phyloP scores from a whole-genome alignment of 768 basidiomycete species.

The Calocybe cyanea region DNA sequence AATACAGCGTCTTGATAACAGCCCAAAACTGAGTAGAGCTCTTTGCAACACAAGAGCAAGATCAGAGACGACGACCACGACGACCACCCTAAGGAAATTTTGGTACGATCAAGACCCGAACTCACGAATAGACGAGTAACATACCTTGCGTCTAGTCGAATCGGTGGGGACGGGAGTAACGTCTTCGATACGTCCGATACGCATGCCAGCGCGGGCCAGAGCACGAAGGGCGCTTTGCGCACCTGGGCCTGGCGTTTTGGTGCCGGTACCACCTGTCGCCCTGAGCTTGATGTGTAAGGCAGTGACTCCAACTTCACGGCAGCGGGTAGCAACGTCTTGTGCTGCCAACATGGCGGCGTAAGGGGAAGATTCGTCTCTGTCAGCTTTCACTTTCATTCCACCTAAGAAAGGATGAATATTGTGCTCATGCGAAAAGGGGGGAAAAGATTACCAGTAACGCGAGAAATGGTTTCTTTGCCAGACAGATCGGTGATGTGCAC shows the following conservation, averaged over 20 bases:
- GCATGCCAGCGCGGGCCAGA: slow-evolving; percentile 96
- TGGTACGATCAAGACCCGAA: background rate
- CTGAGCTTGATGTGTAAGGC: slow-evolving; percentile 99
- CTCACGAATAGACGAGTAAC: slow-evolving; percentile 13
- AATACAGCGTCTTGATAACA: slow-evolving; percentile 12
- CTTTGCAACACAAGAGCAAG: slow-evolving; percentile 10
- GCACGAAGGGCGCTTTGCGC: slow-evolving; percentile 98
- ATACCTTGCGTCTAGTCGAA: slow-evolving; percentile 93
- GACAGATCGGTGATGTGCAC: slow-evolving; percentile 99
- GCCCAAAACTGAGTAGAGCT: slow-evolving; percentile 14
- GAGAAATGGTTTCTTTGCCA: slow-evolving; percentile 98
- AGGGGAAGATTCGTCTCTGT: slow-evolving; percentile 98
- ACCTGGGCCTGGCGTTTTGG: slow-evolving; percentile 98
- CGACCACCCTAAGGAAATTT: slow-evolving; percentile 78
- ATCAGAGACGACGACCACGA: slow-evolving; percentile 92
- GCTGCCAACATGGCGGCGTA: slow-evolving; percentile 98
- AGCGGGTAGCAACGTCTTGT: slow-evolving; percentile 93
- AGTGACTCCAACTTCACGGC: slow-evolving; percentile 98
- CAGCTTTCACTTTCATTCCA: slow-evolving; percentile 99
- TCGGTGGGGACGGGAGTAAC: slow-evolving; percentile 98
- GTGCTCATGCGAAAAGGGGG: background rate
- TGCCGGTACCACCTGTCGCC: slow-evolving; percentile 96
- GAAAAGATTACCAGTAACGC: slow-evolving; percentile 78
- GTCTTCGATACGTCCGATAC: slow-evolving; percentile 97
- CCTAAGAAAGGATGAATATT: slow-evolving; percentile 37